These are phyloP conservation scores for Malus domestica DNA, from an alignment of 306 rosid species.

Conservation along the genomic window ASM211411v1 NC_041790.1:6662501-6663000, in stretches of 20 bases:
- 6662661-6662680: slow-evolving; percentile 77
- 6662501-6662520: background rate
- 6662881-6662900: background rate
- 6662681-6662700: slow-evolving; percentile 68
- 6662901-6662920: background rate
- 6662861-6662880: slow-evolving; percentile 11
- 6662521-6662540: background rate
- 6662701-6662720: slow-evolving; percentile 65
- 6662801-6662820: slow-evolving; percentile 77
- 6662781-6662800: slow-evolving; percentile 76
- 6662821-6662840: slow-evolving; percentile 67
- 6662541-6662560: background rate
- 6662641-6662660: slow-evolving; percentile 25
- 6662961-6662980: background rate
- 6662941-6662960: slow-evolving; percentile 3
- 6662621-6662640: slow-evolving; percentile 14
- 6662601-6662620: background rate
- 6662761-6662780: slow-evolving; percentile 57
- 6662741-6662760: slow-evolving; percentile 72
- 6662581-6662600: background rate
- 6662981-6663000: slow-evolving; percentile 13
- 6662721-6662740: slow-evolving; percentile 71
- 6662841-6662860: slow-evolving; percentile 55
- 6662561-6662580: background rate
- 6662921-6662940: slow-evolving; percentile 4